Conservation (phyloP, 345 rosid species). For the Gossypium raimondii region DNA sequence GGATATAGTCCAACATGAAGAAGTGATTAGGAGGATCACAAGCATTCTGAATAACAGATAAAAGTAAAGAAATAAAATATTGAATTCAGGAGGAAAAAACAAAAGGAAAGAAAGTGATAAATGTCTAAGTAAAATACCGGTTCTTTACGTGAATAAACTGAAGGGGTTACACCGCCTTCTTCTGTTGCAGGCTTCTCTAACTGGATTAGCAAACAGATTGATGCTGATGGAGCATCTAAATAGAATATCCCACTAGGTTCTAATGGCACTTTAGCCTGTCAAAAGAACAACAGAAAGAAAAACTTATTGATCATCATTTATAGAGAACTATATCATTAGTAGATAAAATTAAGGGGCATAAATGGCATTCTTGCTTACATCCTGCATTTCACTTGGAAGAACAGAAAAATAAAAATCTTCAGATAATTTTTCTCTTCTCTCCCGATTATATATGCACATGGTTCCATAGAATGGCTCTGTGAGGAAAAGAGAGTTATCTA, state of each 20-base stretch:
- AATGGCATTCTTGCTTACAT: conserved; percentile 48
- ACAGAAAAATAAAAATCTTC: conserved; percentile 84
- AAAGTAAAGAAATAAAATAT: conserved; percentile 14
- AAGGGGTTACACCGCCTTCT: conserved; percentile 86
- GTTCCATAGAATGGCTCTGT: conserved; percentile 96
- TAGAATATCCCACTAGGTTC: conserved; percentile 82
- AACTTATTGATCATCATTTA: background rate
- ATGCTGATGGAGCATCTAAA: conserved; percentile 89
- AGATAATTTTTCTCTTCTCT: conserved; percentile 90
- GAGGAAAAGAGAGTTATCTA: conserved; percentile 25
- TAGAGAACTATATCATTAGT: background rate
- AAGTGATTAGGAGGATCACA: background rate
- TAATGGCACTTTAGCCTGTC: conserved; percentile 53
- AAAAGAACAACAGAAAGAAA: conserved; percentile 16
- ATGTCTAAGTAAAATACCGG: conserved; percentile 60
- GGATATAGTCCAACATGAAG: background rate
- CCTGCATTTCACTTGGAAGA: conserved; percentile 68
- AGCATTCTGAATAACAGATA: background rate
- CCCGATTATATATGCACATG: conserved; percentile 80
- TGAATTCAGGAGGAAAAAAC: background rate
- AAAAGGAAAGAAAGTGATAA: background rate
- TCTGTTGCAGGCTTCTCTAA: conserved; percentile 93
- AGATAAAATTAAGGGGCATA: conserved; percentile 6
- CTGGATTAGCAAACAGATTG: conserved; percentile 82
- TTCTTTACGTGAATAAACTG: conserved; percentile 98